Percentiles rank a stretch among this genome's conserved stretches.
These are phyloP conservation scores for Parachaetomium inaequale DNA, from an alignment of 495 filamentous ascomycete genomes.

Conservation along the genomic window DNA sequence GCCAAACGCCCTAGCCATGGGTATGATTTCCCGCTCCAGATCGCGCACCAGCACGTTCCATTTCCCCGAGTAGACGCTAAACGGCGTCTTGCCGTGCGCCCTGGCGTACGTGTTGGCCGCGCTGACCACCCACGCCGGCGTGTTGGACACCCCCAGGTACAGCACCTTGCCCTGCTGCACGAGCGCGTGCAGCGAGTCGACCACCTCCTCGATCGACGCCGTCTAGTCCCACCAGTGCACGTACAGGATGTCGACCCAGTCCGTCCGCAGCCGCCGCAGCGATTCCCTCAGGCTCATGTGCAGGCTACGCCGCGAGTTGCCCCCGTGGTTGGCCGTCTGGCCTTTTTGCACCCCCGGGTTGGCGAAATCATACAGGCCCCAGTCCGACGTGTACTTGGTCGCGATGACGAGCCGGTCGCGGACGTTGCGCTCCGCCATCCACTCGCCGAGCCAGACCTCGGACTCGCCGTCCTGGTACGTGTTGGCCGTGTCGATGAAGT, in stretches of 20 bases:
- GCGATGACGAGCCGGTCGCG: constrained; percentile 56
- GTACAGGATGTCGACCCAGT: constrained; percentile 63
- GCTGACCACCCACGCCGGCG: constrained; percentile 62
- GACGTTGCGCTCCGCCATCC: constrained; percentile 45
- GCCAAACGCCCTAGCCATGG: constrained; percentile 62
- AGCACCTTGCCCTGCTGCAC: constrained; percentile 60
- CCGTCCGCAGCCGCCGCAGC: constrained; percentile 60
- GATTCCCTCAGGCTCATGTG: constrained; percentile 52
- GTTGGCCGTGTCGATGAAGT: constrained; percentile 70
- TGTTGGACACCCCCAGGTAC: constrained; percentile 62
- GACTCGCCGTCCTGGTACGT: constrained; percentile 62
- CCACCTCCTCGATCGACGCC: constrained; percentile 59
- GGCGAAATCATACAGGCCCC: neutral
- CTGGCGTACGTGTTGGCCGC: constrained; percentile 60
- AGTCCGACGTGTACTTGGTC: constrained; percentile 51
- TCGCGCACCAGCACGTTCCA: constrained; percentile 62
- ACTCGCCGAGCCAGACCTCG: constrained; percentile 62
- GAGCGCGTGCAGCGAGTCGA: constrained; percentile 57
- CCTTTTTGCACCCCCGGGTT: neutral
- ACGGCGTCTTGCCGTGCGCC: constrained; percentile 46
- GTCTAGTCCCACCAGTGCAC: constrained; percentile 61
- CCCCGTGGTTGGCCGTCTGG: neutral
- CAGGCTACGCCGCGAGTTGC: constrained; percentile 30
- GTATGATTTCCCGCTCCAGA: constrained; percentile 67
- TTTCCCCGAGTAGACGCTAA: constrained; percentile 60